Conservation (phyloP, 2,329 filamentous ascomycete genomes). For the Cladosporium velox region DNA sequence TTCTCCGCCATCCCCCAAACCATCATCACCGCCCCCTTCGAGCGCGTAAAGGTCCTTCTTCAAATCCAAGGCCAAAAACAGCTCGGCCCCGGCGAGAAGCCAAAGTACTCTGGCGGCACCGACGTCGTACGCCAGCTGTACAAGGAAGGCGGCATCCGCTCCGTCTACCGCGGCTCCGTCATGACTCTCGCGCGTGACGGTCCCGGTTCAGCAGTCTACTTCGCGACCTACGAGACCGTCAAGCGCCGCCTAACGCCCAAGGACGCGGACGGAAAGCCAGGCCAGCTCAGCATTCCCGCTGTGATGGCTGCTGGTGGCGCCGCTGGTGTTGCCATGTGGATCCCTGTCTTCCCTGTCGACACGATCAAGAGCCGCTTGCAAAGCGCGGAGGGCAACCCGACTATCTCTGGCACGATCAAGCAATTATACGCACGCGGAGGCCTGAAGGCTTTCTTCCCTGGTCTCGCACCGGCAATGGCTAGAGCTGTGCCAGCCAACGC, state of each 20-base stretch:
- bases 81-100: slow-evolving; percentile 85
- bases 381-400: slow-evolving; percentile 82
- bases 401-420: slow-evolving; percentile 75
- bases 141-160: slow-evolving; percentile 82
- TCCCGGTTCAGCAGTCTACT: slow-evolving; percentile 91
- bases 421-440: slow-evolving; percentile 84
- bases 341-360: slow-evolving; percentile 95
- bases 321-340: slow-evolving; percentile 98
- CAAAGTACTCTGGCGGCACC: slow-evolving; percentile 80
- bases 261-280: slow-evolving; percentile 68
- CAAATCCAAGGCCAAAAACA: slow-evolving; percentile 93
- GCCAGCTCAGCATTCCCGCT: slow-evolving; percentile 77
- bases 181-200: slow-evolving; percentile 94
- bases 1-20: slow-evolving; percentile 98
- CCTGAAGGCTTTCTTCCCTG: slow-evolving; percentile 92
- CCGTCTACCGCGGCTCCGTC: slow-evolving; percentile 85
- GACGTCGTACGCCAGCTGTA: slow-evolving; percentile 95
- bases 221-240: slow-evolving; percentile 94
- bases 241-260: slow-evolving; percentile 84
- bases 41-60: slow-evolving; percentile 97
- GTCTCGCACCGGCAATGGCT: slow-evolving; percentile 87
- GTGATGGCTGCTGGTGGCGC: slow-evolving; percentile 84
- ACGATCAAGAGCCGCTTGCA: slow-evolving; percentile 94
- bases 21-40: slow-evolving; percentile 95
- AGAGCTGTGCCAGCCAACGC: slow-evolving; percentile 95